Percentiles rank a stretch among this genome's conserved stretches.
phyloP scores from a whole-genome alignment of 1,139 yeast genomes.

The Hyphopichia khmerensis region DNA sequence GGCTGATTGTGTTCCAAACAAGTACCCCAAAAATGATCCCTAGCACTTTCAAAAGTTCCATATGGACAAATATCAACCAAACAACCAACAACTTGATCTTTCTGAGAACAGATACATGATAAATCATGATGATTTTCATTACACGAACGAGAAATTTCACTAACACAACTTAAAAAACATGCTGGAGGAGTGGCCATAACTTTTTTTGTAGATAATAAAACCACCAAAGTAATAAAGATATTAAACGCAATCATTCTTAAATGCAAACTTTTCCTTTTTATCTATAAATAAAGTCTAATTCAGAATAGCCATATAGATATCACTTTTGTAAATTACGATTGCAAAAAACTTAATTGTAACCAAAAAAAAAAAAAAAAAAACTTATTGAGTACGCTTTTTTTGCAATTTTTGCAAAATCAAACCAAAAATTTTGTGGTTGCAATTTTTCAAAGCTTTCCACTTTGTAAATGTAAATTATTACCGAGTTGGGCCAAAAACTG shows the following conservation, averaged over 20 bases:
- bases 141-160: conserved; percentile 36
- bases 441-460: too few species aligned
- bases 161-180: conserved; percentile 48
- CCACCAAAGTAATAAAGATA: neutral
- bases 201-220: neutral
- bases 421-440: too few species aligned
- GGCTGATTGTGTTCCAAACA: conserved; percentile 42
- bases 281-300: too few species aligned
- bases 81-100: conserved; percentile 42
- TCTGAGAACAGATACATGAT: conserved; percentile 38
- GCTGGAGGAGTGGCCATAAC: conserved; percentile 51
- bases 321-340: too few species aligned
- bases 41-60: conserved; percentile 46
- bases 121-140: conserved; percentile 31
- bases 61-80: conserved; percentile 48
- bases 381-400: too few species aligned
- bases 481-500: too few species aligned
- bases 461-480: too few species aligned
- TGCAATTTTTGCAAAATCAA: too few species aligned
- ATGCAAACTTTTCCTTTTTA: too few species aligned
- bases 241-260: neutral
- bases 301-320: too few species aligned
- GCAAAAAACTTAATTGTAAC: too few species aligned
- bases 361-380: too few species aligned
- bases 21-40: conserved; percentile 57